Evolutionary conservation across 2,329 filamentous ascomycete species (phyloP), one percentile per base, ranked within the genome.

Genomic region (Alternaria sp.): DNA sequence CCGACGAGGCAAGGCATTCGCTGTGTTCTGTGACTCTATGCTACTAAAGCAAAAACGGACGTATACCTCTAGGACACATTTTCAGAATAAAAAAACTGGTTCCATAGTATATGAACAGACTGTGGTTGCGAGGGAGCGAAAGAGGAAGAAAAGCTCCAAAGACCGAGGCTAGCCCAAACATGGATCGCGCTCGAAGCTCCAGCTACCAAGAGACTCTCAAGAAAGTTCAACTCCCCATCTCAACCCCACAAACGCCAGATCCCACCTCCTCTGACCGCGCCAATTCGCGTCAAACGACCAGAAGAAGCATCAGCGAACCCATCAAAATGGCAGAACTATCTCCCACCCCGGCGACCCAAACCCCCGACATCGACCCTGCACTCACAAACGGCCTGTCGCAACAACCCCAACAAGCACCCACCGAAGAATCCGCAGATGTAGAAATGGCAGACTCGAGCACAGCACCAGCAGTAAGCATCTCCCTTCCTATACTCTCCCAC

Each of bases 361-460:
- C 56, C 56, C 23, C 60, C 44, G 68, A 71, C 39, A 41, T 63
- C 42, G 62, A 63, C 26, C 45, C 65, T 11, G 52, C 58, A 23
- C 54, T 69, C 44, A 58, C 65, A 53, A 71, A 74, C 39, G 71
- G 72, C 54, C 39, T 41, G 14, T 39, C 59, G 24, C 51, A 46
- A 45, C 34, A 40, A 51, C 10, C 17, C 6, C 40, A 48, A 48
- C 45, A 48, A 34, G 23, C 23, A 39, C 29, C 51, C 23, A 34
- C 39, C 9, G 44, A 58, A 11, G 50, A 61, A 51, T 26, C 58
- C 46, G 50, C 60, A 57, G 73, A 76, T 46, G 60, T 76, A 53
- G 68, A 72, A 54, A 76, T 76, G 73, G 58, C 67, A 42, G 72
- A 75, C 31, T 60, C 68, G 6, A 45, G 57, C 2, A 14, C 54